A percentile compares a stretch with the other conserved stretches of the same genome.
Evolutionary conservation across 306 rosid genomes (phyloP).

Genomic region (Lathyrus sativus): DNA sequence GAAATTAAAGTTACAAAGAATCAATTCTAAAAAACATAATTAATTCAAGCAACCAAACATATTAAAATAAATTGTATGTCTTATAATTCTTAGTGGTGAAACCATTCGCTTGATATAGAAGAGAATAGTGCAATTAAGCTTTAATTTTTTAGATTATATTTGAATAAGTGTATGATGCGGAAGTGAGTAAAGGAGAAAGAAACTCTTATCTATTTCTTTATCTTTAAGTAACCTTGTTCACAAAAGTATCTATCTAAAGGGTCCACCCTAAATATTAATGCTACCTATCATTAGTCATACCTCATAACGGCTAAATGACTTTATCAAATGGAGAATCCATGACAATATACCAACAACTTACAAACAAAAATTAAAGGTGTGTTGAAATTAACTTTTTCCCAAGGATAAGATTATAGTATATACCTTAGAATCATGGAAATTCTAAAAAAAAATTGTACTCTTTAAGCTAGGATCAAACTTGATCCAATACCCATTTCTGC

Average conservation of each 20-base stretch:
- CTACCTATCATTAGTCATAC: slow-evolving; percentile 13
- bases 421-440: neutral
- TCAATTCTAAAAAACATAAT: too few relatives aligned
- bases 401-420: slow-evolving; percentile 23
- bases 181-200: neutral
- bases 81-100: too few relatives aligned
- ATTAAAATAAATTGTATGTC: too few relatives aligned
- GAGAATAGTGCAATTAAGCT: too few relatives aligned
- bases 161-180: neutral
- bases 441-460: slow-evolving; percentile 1
- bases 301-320: slow-evolving; percentile 10
- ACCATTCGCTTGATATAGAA: too few relatives aligned
- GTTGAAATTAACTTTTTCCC: slow-evolving; percentile 5
- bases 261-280: slow-evolving; percentile 35
- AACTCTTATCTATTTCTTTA: slow-evolving; percentile 45
- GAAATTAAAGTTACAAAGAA: too few relatives aligned
- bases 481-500: neutral
- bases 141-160: neutral
- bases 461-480: neutral
- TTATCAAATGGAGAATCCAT: slow-evolving; percentile 19
- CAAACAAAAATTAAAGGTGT: slow-evolving; percentile 8
- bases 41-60: too few relatives aligned
- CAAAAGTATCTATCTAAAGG: slow-evolving; percentile 43
- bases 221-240: slow-evolving; percentile 37
- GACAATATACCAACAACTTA: slow-evolving; percentile 4